phyloP scores from a whole-genome alignment of 2,329 filamentous ascomycete species.

The Verticillium albo-atrum region DNA sequence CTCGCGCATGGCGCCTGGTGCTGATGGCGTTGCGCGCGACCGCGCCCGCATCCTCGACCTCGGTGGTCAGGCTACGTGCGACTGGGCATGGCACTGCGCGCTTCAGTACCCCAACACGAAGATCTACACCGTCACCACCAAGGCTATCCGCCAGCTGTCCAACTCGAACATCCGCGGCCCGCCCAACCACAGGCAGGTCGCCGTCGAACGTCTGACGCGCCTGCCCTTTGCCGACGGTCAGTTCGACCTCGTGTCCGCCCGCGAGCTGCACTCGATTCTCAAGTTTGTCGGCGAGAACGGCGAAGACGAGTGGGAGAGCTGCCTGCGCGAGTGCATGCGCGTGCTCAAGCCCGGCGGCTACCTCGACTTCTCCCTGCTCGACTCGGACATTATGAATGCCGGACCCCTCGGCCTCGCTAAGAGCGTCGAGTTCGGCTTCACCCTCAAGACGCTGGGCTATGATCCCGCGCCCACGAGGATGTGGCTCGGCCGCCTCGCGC shows the following conservation, averaged over 20 bases:
- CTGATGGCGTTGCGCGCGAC: conserved; percentile 39
- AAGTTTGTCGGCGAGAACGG: conserved; percentile 65
- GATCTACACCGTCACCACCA: conserved; percentile 82
- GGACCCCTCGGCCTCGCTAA: conserved; percentile 76
- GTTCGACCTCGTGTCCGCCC: conserved; percentile 89
- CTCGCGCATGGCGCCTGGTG: conserved; percentile 41
- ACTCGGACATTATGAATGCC: conserved; percentile 84
- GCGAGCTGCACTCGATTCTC: conserved; percentile 79
- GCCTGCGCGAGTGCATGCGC: conserved; percentile 80
- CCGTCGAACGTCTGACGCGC: conserved; percentile 70
- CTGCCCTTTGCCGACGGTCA: conserved; percentile 81
- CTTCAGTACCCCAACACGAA: conserved; percentile 79
- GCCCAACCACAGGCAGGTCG: conserved; percentile 78
- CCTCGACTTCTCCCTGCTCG: conserved; percentile 84
- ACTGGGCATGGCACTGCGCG: conserved; percentile 95
- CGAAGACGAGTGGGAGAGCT: conserved; percentile 83
- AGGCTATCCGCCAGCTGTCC: conserved; percentile 63
- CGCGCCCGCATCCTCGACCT: conserved; percentile 76
- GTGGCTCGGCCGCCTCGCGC: conserved; percentile 70
- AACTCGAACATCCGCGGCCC: conserved; percentile 78
- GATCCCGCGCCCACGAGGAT: conserved; percentile 78
- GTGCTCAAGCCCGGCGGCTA: conserved; percentile 91
- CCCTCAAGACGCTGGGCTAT: conserved; percentile 84
- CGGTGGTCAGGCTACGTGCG: conserved; percentile 76
- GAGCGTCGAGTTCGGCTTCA: conserved; percentile 87